Base-by-base conservation (phyloP, 768 basidiomycete species). In the Termitomyces sp. region DNA sequence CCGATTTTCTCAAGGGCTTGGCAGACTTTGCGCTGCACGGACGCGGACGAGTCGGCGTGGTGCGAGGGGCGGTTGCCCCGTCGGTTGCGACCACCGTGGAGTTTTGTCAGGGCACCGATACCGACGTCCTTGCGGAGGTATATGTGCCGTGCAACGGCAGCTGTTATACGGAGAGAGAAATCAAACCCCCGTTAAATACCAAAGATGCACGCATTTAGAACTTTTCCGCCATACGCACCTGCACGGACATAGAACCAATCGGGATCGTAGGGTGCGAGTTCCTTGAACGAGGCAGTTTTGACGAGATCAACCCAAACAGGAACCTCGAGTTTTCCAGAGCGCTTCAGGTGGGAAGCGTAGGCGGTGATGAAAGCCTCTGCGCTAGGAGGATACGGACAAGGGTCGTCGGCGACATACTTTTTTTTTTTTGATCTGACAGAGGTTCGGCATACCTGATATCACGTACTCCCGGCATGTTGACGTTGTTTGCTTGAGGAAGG, bases 231-330 rank as follows among this genome's bases (percentile, higher is more conserved):
- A 58, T 44, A 83, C 87, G 73, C 70, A 97, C 95, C 95, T 78
- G 96, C 92, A 70, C 97, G 93, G 73, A 96, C 83, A 79, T 98
- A 99, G 85, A 87, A 99, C 97, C 97, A 99, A 76, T 99, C 97
- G 45, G 93, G 91, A 77, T 98, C 94, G 79, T 98, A 98, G 56
- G 97, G 97, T 55, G 95, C 96, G 61, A 97, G 92, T 79, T 99
- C 97, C 77, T 98, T 98, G 84, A 82, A 95, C 60, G 90, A 80
- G 73, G 93, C 96, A 61, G 97, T 99, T 84, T 99, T 99, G 74
- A 99, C 97, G 68, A 98, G 79, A 76, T 97, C 96, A 61, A 92
- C 96, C 96, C 96, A 98, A 76, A 86, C 88, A 67, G 96, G 96
- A 61, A 98, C 92, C 81, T 99, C 95, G 70, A 99, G 92, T 83